Evolutionary conservation across 306 rosid genomes (phyloP).

Genomic region (Benincasa hispida): DNA sequence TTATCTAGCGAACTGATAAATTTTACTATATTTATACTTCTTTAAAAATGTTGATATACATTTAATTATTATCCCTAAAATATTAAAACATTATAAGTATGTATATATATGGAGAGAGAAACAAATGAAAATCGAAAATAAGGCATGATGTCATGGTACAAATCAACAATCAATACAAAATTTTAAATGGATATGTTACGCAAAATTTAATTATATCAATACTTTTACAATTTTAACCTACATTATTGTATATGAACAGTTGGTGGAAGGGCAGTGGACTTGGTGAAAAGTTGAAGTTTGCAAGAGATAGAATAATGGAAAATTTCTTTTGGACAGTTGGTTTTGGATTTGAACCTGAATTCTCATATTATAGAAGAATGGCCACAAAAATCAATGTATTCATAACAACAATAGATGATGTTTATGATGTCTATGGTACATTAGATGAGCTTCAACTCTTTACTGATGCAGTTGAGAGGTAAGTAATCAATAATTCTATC

Average conservation of each 20-base stretch:
- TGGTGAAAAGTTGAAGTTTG: background rate
- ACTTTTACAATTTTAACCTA: background rate
- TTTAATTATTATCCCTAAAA: too few species aligned
- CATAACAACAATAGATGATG: background rate
- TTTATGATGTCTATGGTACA: background rate
- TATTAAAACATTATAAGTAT: too few species aligned
- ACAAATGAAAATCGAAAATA: too few species aligned
- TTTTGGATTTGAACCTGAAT: background rate
- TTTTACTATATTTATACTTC: too few species aligned
- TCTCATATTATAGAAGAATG: constrained; percentile 2
- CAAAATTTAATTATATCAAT: too few species aligned
- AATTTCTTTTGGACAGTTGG: constrained; percentile 10
- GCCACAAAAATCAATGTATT: background rate
- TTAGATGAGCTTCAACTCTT: background rate
- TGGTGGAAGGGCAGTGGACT: background rate
- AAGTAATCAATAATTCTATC: too few species aligned
- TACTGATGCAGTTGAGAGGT: background rate
- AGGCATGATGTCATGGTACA: too few species aligned
- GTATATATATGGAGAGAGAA: too few species aligned
- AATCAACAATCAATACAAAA: too few species aligned
- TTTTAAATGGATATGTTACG: too few species aligned
- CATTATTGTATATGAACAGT: background rate
- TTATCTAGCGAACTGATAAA: too few species aligned
- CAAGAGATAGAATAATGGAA: background rate
- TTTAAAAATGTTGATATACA: too few species aligned